phyloP scores from a whole-genome alignment of 176 grass and related monocot species.

The Poa pratensis region DNA sequence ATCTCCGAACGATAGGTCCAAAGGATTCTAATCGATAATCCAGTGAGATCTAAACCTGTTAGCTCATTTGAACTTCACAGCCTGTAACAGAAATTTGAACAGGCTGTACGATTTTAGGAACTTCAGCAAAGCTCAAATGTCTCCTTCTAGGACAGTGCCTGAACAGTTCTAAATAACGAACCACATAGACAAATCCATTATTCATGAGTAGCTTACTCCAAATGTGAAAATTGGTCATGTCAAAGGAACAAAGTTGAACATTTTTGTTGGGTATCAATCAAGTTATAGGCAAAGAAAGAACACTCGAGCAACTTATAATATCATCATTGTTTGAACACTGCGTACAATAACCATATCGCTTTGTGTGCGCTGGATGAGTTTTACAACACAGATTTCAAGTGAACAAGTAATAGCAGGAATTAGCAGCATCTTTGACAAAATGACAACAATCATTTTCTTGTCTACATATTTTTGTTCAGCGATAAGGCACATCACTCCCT shows the following conservation, averaged over 20 bases:
- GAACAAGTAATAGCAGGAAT: neutral
- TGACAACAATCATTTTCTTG: constrained; percentile 3
- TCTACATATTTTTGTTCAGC: constrained; percentile 34
- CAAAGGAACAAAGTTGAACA: neutral
- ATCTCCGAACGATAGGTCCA: neutral
- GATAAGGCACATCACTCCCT: constrained; percentile 42
- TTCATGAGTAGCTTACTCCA: neutral
- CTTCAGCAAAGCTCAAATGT: neutral
- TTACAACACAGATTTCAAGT: constrained; percentile 37
- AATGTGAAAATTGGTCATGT: neutral
- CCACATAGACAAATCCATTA: neutral
- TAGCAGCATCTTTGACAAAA: neutral
- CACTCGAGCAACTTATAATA: neutral
- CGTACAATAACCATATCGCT: neutral
- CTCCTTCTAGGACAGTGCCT: neutral
- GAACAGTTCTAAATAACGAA: neutral
- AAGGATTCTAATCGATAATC: neutral
- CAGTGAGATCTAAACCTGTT: neutral
- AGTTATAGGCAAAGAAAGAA: neutral
- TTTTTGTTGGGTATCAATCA: neutral
- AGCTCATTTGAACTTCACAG: neutral
- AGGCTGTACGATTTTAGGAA: neutral
- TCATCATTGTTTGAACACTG: neutral
- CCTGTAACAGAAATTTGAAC: neutral
- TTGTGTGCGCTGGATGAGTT: neutral